Evolutionary conservation across 352 stramenopile species (phyloP), one percentile per base, ranked within the genome.

Genomic region (Phytophthora rubi): DNA sequence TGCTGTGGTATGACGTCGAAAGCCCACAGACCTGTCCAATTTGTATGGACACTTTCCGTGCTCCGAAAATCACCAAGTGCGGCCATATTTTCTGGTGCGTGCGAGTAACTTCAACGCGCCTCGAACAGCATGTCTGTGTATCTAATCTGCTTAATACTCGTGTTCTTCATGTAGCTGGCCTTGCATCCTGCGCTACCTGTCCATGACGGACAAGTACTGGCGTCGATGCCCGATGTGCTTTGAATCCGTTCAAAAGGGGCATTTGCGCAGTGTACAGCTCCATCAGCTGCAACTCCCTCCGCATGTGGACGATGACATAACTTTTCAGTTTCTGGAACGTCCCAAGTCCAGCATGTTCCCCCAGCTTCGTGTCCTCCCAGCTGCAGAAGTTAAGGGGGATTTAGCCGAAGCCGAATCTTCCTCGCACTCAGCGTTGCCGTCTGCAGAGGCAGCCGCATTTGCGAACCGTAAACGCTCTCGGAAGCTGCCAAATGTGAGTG

Each of bases 191-290:
- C 85, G 84, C 15, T 95, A 95, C 55, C 45, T 95, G 53, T 95
- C 88, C 3, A 71, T 95, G 71, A 90, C 78, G 44, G 88, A 95
- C 58, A 95, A 95, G 69, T 95, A 95, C 75, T 95, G 88, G 88
- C 82, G 86, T 32, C 86, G 88, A 39, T 95, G 88, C 53, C 88
- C 88, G 6, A 95, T 95, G 88, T 95, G 88, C 65, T 95, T 95
- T 59, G 88, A 95, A 58, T 89, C 85, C 18, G 85, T 94, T 51
- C 86, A 95, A 70, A 95, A 94, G 67, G 84, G 75, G 1, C 86
- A 95, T 30, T 48, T 95, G 49, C 85, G 86, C 44, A 94, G 85
- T 67, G 86, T 93, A 10, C 75, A 81, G 16, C 65, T 95, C 37
- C 74, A 92, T 49, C 73, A 82, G 53, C 65, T 91, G 23, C 75